These are phyloP conservation scores for Boeremia lycopersici DNA, from an alignment of 2,329 filamentous ascomycete species.

Conservation along the genomic window DNA sequence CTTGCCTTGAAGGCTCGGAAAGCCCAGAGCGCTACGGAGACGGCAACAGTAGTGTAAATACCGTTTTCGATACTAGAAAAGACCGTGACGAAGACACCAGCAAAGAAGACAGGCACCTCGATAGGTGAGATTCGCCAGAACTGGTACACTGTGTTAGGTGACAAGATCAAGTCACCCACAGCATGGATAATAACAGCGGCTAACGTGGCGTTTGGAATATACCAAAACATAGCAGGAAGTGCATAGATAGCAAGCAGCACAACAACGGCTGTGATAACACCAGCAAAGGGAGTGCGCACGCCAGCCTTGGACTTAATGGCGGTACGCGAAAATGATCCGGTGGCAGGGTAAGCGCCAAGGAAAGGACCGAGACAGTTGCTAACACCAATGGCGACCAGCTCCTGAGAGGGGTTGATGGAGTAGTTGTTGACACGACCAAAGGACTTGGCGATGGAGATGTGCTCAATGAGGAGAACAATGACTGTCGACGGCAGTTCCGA, in stretches of 20 bases:
- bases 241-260: constrained; percentile 91
- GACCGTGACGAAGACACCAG: constrained; percentile 87
- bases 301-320: constrained; percentile 98
- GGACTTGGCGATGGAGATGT: constrained; percentile 96
- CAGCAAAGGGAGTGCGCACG: constrained; percentile 87
- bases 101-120: constrained; percentile 91
- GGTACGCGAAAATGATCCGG: constrained; percentile 93
- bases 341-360: constrained; percentile 87
- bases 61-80: constrained; percentile 90
- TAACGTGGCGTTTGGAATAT: constrained; percentile 82
- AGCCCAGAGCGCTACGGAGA: constrained; percentile 78
- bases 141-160: constrained; percentile 88
- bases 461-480: constrained; percentile 95
- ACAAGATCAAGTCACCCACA: constrained; percentile 88
- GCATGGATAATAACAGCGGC: constrained; percentile 95
- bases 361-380: constrained; percentile 91
- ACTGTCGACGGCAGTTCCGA: constrained; percentile 80
- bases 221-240: constrained; percentile 87
- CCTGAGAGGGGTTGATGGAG: constrained; percentile 91
- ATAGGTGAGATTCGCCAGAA: constrained; percentile 94
- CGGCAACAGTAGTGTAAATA: constrained; percentile 82
- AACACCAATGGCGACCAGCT: constrained; percentile 90
- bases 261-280: constrained; percentile 83
- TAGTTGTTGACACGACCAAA: constrained; percentile 98
- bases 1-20: constrained; percentile 83